Percentiles rank a stretch among this genome's conserved stretches.
Evolutionary conservation across 768 basidiomycete species (phyloP).

Genomic region (Russula earlei): DNA sequence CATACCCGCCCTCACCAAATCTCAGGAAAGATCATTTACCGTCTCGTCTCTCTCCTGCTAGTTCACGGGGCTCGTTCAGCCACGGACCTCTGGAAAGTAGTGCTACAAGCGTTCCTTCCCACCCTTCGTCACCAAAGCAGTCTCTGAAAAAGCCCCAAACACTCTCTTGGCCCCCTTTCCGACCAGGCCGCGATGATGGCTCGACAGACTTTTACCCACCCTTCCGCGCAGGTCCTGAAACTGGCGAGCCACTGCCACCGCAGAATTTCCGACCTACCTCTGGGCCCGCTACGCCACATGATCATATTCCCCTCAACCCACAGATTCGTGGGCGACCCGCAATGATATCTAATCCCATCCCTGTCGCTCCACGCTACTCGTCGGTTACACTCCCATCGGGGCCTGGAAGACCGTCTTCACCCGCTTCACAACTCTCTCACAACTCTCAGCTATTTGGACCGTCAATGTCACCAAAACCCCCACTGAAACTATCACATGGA

Average conservation of each 20-base stretch:
- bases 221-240: constrained; percentile 13
- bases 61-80: constrained; percentile 8
- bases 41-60: constrained; percentile 7
- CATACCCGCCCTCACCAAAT: neutral
- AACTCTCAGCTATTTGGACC: neutral
- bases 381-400: neutral
- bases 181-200: constrained; percentile 2
- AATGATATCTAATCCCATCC: neutral
- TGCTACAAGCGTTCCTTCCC: constrained; percentile 4
- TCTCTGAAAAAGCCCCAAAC: constrained; percentile 2
- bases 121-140: constrained; percentile 8
- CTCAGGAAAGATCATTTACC: constrained; percentile 5
- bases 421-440: neutral
- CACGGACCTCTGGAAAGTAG: constrained; percentile 8
- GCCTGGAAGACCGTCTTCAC: constrained; percentile 1
- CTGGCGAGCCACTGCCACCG: constrained; percentile 3
- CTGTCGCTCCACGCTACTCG: constrained; percentile 7
- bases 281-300: neutral
- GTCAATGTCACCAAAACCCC: neutral
- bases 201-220: constrained; percentile 12
- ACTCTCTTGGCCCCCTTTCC: constrained; percentile 15
- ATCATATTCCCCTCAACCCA: neutral
- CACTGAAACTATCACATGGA: neutral
- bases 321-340: neutral
- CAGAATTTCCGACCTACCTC: constrained; percentile 4